These are phyloP conservation scores for Globisporangium carolinianum DNA, from an alignment of 352 stramenopile genomes.

Conservation along the genomic window DNA sequence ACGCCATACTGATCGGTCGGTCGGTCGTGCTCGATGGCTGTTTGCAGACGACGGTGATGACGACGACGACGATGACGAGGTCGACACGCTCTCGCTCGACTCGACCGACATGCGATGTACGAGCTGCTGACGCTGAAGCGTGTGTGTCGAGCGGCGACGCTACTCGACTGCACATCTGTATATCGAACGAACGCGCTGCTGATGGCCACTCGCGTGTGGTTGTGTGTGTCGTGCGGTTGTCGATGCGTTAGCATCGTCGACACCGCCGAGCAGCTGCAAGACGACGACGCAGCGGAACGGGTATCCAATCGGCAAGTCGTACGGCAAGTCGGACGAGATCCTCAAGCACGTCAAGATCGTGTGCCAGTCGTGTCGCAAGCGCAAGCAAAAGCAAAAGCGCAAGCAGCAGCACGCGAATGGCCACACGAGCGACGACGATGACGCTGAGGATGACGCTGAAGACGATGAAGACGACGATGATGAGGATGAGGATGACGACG, in stretches of 20 bases:
- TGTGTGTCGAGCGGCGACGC: too few relatives aligned
- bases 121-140: not conserved
- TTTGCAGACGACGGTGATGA: slow-evolving; percentile 7
- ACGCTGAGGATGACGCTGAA: too few relatives aligned
- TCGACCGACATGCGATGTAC: slow-evolving; percentile 7
- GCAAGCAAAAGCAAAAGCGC: slow-evolving; percentile 3
- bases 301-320: slow-evolving; percentile 11
- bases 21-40: not conserved
- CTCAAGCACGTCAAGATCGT: slow-evolving; percentile 10
- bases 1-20: not conserved
- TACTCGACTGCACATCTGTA: too few relatives aligned
- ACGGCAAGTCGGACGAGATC: slow-evolving; percentile 16
- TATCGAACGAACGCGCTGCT: too few relatives aligned
- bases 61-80: slow-evolving; percentile 18
- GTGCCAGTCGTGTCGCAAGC: slow-evolving; percentile 7
- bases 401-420: not conserved
- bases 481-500: slow-evolving; percentile 13
- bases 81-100: slow-evolving; percentile 10
- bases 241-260: not conserved
- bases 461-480: slow-evolving; percentile 16
- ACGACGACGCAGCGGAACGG: slow-evolving; percentile 3
- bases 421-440: not conserved
- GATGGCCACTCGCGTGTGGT: too few relatives aligned
- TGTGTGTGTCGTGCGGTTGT: not conserved
- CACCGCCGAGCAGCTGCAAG: not conserved